Evolutionary conservation across 805 yeast genomes (phyloP), one percentile per base, ranked within the genome.

Genomic region (Lachancea lanzarotensis): DNA sequence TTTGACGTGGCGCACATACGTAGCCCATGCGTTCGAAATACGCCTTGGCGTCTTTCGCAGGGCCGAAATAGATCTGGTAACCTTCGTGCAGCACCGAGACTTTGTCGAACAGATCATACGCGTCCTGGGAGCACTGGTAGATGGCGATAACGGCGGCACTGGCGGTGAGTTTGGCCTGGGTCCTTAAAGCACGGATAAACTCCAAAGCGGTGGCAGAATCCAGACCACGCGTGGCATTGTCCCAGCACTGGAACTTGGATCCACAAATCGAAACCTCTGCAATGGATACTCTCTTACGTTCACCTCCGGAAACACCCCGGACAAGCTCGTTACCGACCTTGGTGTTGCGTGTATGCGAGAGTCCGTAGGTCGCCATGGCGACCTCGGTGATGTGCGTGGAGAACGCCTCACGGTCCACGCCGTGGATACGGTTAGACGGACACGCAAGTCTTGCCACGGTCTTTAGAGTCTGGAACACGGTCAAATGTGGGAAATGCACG

Each of bases 181-280:
- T 73, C 54, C 84, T 79, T 49, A 85, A 70, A 17, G 87, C 82
- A 49, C 78, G 71, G 34, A 83, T 72, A 56, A 79, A 85, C 59
- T 84, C 90, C 51, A 82, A 70, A 2, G 95, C 95, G 35, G 93
- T 84, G 10, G 93, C 84, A 3, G 93, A 75, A 66, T 85, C 95
- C 48, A 86, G 71, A 55, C 95, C 95, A 69, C 93, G 77, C 5
- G 95, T 86, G 5, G 91, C 83, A 57, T 86, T 86, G 69, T 85
- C 90, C 79, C 85, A 82, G 63, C 84, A 78, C 51, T 75, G 81
- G 41, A 82, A 69, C 40, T 76, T 68, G 26, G 87, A 82, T 25
- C 81, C 78, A 40, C 81, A 72, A 38, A 83, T 74, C 38, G 82
- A 67, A 1, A 84, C 84, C 65, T 85, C 95, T 10, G 89, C 87